A percentile compares a stretch with the other conserved stretches of the same genome.
These are phyloP conservation scores for Xylaria digitata DNA, from an alignment of 2,329 filamentous ascomycete species.

Conservation along the genomic window DNA sequence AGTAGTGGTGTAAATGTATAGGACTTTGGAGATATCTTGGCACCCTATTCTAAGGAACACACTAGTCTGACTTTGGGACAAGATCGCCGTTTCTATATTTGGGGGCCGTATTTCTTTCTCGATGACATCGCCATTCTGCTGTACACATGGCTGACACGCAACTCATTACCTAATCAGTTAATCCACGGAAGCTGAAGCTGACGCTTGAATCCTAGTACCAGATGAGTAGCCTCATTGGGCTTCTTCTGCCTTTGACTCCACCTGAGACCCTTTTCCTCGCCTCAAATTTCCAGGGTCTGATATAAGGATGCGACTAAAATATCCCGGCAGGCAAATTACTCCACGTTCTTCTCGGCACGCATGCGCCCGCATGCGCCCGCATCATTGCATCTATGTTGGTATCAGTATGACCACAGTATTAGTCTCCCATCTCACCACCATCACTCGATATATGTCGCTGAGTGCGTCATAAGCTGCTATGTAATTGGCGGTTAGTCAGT, in stretches of 20 bases:
- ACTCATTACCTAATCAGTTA: neutral
- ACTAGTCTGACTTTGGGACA: neutral
- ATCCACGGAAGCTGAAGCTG: neutral
- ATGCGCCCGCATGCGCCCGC: neutral
- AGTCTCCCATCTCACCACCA: neutral
- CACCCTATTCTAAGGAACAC: slow-evolving; percentile 3
- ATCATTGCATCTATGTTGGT: neutral
- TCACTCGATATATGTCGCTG: neutral
- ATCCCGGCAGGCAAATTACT: slow-evolving; percentile 12
- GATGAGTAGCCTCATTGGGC: too few relatives aligned
- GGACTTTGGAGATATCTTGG: neutral
- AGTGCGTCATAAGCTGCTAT: neutral
- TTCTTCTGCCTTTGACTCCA: too few relatives aligned
- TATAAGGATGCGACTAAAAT: neutral
- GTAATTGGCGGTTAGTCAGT: slow-evolving; percentile 6
- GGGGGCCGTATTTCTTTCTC: neutral
- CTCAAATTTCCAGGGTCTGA: neutral
- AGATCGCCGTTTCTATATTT: slow-evolving; percentile 2
- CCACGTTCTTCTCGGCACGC: slow-evolving; percentile 6
- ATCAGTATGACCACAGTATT: neutral
- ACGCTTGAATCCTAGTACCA: too few relatives aligned
- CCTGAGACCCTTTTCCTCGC: neutral
- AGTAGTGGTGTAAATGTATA: neutral
- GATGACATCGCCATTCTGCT: neutral
- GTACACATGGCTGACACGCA: neutral